Evolutionary conservation across 345 rosid species (phyloP), one percentile per base, ranked within the genome.

Genomic region (Pelargonium nanum): DNA sequence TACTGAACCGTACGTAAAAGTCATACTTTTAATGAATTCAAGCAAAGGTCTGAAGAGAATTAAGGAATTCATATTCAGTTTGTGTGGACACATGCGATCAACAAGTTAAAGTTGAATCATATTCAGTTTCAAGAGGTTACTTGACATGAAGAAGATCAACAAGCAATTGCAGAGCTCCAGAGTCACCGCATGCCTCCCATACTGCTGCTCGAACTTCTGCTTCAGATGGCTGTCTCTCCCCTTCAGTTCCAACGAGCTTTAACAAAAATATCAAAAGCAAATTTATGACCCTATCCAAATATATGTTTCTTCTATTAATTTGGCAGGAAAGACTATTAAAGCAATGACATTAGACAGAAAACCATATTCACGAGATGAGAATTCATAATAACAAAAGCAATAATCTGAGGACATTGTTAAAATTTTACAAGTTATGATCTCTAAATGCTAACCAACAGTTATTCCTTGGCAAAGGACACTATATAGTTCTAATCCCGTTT

Each of bases 131-230:
- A 7, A 20, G 44, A 3, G 56, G 75, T 70, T 79, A 88, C 95
- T 85, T 92, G 45, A 72, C 65, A 67, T 81, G 81, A 63, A 88
- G 90, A 62, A 92, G 96, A 80, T 92, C 98, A 44, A 92, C 83
- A 65, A 92, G 91, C 66, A 92, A 73, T 68, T 92, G 95, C 62
- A 92, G 61, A 65, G 96, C 98, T 72, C 96, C 96, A 53, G 87
- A 88, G 78, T 92, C 95, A 48, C 96, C 96, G 61, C 88, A 88
- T 58, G 74, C 91, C 81, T 92, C 95, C 98, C 96, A 92, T 53
- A 86, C 75, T 5, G 93, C 98, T 68, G 87, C 76, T 72, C 84
- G 80, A n/a, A 92, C 90, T 83, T 92, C 98, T 22, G 81, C 58
- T 44, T 83, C 89, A 19, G 84, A 71, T 58, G 89, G 95, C 67